phyloP scores from a whole-genome alignment of 2,329 filamentous ascomycete species.

The Pseudocercospora eumusae region DNA sequence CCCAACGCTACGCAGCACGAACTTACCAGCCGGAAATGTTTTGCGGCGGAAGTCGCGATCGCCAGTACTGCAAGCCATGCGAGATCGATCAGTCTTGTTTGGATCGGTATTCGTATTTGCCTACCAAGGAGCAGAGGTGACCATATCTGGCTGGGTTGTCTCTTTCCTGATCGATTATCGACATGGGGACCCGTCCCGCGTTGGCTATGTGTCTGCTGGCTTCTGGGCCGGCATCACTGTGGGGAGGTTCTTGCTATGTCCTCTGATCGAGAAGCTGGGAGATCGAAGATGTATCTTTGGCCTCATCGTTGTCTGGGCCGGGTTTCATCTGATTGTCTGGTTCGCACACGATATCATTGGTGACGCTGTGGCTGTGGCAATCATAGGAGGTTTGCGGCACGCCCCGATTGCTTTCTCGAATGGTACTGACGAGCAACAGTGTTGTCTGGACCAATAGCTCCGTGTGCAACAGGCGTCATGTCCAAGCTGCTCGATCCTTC shows the following conservation, averaged over 20 bases:
- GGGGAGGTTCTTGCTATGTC: background rate
- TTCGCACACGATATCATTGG: background rate
- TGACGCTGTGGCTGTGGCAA: background rate
- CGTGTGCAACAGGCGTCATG: background rate
- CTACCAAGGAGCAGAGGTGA: background rate
- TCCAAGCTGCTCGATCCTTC: background rate
- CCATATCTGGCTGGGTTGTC: background rate
- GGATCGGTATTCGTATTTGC: background rate
- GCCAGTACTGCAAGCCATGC: background rate
- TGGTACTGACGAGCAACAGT: background rate
- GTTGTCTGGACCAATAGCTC: background rate
- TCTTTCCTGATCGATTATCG: background rate
- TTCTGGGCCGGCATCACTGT: background rate
- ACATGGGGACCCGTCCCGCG: background rate
- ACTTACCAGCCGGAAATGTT: background rate
- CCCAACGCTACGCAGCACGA: background rate
- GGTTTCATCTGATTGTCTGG: background rate
- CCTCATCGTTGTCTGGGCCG: background rate
- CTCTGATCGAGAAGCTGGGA: background rate
- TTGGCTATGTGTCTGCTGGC: background rate
- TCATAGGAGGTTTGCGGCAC: background rate
- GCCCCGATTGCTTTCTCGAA: background rate
- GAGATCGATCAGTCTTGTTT: background rate
- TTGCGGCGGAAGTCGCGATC: background rate
- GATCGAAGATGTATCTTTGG: background rate